Evolutionary conservation across 805 yeast species (phyloP), one percentile per base, ranked within the genome.

Genomic region (Lipomyces sp.): DNA sequence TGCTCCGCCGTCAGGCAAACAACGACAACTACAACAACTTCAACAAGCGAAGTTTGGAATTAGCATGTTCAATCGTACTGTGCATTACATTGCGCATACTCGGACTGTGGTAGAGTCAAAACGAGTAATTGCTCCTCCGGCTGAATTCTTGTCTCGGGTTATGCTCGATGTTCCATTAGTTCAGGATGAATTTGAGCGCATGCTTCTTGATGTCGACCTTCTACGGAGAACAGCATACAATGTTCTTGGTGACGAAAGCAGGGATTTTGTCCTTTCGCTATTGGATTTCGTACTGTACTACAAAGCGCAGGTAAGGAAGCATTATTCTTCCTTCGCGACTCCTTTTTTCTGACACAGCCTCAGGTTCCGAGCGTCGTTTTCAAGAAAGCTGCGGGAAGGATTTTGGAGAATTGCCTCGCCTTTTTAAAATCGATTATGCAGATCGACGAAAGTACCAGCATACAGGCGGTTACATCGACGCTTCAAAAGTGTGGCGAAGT

Each of bases 361-460:
- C 36, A 42, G 48, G 26, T 18, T 32, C 18, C 18, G 43, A 11
- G 36, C 49, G n/a, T 13, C 45, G n/a, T 52, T 38, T 33, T 21
- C 13, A 2, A n/a, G n/a, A 52, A 52, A 37, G 53, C 45, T 7
- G 39, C 57, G 11, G 23, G 32, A 6, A 33, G 57, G 16, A 45
- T 52, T 13, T 47, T 52, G 8, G 57, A 52, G 28, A 52, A 47
- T 16, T 33, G 45, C 34, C 18, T 52, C 23, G 31, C 57, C 13
- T 28, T 48, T 10, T 33, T 34, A 2, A 52, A 48, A 31, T 22
- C 26, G 7, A n/a, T 37, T 2, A 34, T 48, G 16, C 45, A 36
- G 14, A 21, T n/a, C n/a, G n/a, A n/a, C n/a, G n/a, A n/a, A 32
- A n/a, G n/a, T n/a, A n/a, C n/a, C 11, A 28, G 32, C 32, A 28